Percentiles rank a stretch among this genome's conserved stretches.
phyloP scores from a whole-genome alignment of 2,329 filamentous ascomycete species.

The Hypomyces perniciosus region DNA sequence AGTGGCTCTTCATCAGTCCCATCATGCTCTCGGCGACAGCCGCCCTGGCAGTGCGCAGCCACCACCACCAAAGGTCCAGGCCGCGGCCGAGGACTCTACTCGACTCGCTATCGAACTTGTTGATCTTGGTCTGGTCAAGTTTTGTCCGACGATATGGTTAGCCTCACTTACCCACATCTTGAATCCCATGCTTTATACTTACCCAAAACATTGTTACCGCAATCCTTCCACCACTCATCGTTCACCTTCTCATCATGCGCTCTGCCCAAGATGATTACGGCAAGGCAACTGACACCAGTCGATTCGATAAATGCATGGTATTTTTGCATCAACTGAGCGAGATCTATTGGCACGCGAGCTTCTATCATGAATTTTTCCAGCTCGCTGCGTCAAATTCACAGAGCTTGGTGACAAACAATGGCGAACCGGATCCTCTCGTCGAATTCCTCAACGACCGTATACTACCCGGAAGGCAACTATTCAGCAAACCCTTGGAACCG shows the following conservation, averaged over 20 bases:
- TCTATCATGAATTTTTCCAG: conserved; percentile 18
- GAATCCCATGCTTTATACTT: not conserved
- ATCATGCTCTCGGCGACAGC: conserved; percentile 4
- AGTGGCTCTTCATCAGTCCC: conserved; percentile 5
- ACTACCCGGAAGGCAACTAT: not conserved
- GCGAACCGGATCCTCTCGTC: conserved; percentile 7
- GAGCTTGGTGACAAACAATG: not conserved
- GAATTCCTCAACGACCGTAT: conserved; percentile 9
- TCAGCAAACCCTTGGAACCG: not conserved
- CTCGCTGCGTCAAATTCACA: conserved; percentile 7
- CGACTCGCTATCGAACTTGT: conserved; percentile 12
- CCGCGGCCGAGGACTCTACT: conserved; percentile 14
- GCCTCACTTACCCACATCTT: not conserved
- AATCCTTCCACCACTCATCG: conserved; percentile 15
- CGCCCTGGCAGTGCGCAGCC: conserved; percentile 2
- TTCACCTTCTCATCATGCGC: conserved; percentile 15
- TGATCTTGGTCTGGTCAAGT: conserved; percentile 12
- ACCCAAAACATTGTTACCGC: conserved; percentile 13
- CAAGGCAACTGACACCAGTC: not conserved
- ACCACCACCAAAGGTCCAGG: conserved; percentile 9
- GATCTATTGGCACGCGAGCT: conserved; percentile 18
- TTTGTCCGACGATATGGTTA: conserved; percentile 17
- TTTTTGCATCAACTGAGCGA: conserved; percentile 15
- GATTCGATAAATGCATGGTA: conserved; percentile 15
- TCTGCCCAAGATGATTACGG: not conserved